These are phyloP conservation scores for Ilex paraguariensis DNA, from an alignment of 305 asterid species.

Conservation along the genomic window DNA sequence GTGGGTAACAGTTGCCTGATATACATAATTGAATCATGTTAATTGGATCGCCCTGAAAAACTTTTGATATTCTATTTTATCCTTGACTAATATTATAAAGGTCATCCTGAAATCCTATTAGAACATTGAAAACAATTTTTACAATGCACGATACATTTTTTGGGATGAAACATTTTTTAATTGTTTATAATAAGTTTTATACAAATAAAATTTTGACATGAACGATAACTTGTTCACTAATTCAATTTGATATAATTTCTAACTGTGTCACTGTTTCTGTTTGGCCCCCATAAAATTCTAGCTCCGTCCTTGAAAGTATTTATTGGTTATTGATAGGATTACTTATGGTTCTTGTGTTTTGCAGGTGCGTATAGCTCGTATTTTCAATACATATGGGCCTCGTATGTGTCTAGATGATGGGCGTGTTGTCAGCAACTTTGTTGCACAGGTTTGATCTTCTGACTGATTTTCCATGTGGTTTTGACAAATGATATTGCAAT, in stretches of 20 bases:
- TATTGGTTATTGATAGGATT: constrained; percentile 4
- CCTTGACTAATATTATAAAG: too few relatives aligned
- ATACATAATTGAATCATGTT: too few relatives aligned
- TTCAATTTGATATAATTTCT: not conserved
- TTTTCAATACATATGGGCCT: constrained; percentile 94
- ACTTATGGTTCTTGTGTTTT: constrained; percentile 9
- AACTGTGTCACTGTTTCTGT: not conserved
- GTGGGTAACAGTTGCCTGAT: too few relatives aligned
- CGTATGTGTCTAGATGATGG: constrained; percentile 99
- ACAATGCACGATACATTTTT: too few relatives aligned
- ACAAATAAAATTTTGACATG: not conserved
- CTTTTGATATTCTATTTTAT: too few relatives aligned
- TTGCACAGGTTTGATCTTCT: constrained; percentile 63
- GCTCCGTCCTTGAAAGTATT: not conserved
- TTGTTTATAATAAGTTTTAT: not conserved
- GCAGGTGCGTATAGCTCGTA: constrained; percentile 93
- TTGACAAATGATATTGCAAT: not conserved
- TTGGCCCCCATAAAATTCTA: too few relatives aligned
- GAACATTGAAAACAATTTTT: too few relatives aligned
- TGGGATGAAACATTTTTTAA: not conserved
- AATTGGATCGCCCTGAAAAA: too few relatives aligned
- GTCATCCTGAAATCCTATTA: too few relatives aligned
- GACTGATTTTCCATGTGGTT: not conserved
- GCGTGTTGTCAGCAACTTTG: constrained; percentile 97
- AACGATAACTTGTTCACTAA: not conserved